Percentiles rank a stretch among this genome's conserved stretches.
Conservation (phyloP, 805 yeast species). For the Ogataea degrootiae region DNA sequence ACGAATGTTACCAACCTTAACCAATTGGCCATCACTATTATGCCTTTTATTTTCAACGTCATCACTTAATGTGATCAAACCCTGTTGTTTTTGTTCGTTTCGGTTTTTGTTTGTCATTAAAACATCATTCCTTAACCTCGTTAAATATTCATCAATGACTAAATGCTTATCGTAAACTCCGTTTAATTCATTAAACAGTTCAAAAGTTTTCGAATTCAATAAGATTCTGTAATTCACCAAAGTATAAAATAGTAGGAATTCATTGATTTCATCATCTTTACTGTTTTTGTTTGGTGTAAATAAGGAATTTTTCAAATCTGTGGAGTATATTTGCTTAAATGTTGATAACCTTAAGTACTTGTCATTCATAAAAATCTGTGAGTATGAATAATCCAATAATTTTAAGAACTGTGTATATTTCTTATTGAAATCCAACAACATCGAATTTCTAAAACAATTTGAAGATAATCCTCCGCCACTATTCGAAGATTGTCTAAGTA, state of each 20-base stretch:
- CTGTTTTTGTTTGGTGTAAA: no score
- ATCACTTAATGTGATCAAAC: not conserved
- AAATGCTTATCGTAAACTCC: conserved; percentile 8
- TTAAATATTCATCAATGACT: conserved; percentile 6
- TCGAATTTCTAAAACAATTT: conserved; percentile 13
- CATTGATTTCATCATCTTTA: conserved; percentile 4
- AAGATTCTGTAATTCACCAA: conserved; percentile 11
- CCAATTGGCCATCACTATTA: not conserved
- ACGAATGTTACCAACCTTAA: not conserved
- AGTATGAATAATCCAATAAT: conserved; percentile 6
- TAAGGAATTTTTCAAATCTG: no score
- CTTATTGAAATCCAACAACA: conserved; percentile 4
- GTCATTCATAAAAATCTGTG: not conserved
- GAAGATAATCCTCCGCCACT: conserved; percentile 11
- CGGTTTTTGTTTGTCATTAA: not conserved
- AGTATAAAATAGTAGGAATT: not conserved
- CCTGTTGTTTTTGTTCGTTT: not conserved
- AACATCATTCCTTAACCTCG: not conserved
- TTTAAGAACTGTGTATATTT: not conserved
- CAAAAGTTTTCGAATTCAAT: conserved; percentile 13
- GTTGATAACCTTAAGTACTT: no score
- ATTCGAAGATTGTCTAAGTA: conserved; percentile 6
- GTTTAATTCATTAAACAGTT: conserved; percentile 10
- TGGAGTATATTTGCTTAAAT: no score
- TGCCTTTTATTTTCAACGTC: no score